These are phyloP conservation scores for Boletus rubescentipes DNA, from an alignment of 768 basidiomycete genomes.

Conservation along the genomic window DNA sequence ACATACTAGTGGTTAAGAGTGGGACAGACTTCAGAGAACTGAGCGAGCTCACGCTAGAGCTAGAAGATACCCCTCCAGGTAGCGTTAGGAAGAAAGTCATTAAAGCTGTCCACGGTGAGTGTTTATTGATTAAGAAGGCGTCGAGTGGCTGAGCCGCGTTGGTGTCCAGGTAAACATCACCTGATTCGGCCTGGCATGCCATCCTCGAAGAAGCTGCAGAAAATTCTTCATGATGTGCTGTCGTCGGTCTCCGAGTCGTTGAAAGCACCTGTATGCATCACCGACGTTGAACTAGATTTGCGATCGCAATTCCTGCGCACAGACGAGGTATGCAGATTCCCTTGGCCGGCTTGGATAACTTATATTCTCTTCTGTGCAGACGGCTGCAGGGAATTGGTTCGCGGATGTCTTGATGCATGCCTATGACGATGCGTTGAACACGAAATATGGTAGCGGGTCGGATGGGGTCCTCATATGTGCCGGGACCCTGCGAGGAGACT, in stretches of 20 bases:
- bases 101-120: constrained; percentile 55
- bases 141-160: not conserved
- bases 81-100: constrained; percentile 68
- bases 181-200: constrained; percentile 56
- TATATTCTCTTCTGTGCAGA: constrained; percentile 37
- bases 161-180: constrained; percentile 60
- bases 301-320: constrained; percentile 75
- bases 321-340: constrained; percentile 49
- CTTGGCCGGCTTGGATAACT: not conserved
- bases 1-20: constrained; percentile 76
- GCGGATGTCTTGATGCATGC: constrained; percentile 82
- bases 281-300: constrained; percentile 65
- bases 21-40: constrained; percentile 89
- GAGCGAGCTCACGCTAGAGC: constrained; percentile 67
- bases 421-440: constrained; percentile 68
- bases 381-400: constrained; percentile 77
- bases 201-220: constrained; percentile 52
- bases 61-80: constrained; percentile 57
- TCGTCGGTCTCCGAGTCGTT: constrained; percentile 68
- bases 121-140: not conserved
- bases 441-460: constrained; percentile 60
- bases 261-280: constrained; percentile 74
- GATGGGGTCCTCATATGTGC: constrained; percentile 82
- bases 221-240: constrained; percentile 61
- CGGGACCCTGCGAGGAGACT: constrained; percentile 85